Evolutionary conservation across 2,329 filamentous ascomycete genomes (phyloP).

Genomic region (Pseudogymnoascus sp.): DNA sequence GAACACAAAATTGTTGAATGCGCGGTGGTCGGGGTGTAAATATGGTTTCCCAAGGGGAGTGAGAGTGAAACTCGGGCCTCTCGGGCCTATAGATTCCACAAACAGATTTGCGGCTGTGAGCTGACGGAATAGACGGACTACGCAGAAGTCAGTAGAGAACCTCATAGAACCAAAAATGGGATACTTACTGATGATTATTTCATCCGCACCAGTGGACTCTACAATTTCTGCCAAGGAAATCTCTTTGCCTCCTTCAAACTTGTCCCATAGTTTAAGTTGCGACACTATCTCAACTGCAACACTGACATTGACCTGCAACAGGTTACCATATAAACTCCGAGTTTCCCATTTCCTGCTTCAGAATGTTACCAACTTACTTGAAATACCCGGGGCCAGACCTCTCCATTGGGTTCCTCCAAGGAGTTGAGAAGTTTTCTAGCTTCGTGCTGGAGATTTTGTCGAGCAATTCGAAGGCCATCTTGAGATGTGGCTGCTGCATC

Average conservation of each 20-base stretch:
- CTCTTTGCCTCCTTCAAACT: slow-evolving; percentile 17
- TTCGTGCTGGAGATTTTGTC: slow-evolving; percentile 17
- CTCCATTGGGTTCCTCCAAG: slow-evolving; percentile 19
- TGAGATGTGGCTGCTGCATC: slow-evolving; percentile 9
- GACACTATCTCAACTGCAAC: slow-evolving; percentile 18
- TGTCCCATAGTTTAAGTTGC: slow-evolving; percentile 15
- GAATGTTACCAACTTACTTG: slow-evolving; percentile 11
- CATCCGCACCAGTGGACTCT: slow-evolving; percentile 16
- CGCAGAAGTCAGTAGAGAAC: slow-evolving; percentile 2
- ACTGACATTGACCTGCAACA: slow-evolving; percentile 17
- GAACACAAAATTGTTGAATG: slow-evolving; percentile 19
- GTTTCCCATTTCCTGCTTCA: neutral
- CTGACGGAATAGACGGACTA: slow-evolving; percentile 17
- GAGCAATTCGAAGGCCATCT: slow-evolving; percentile 14
- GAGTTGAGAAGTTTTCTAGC: slow-evolving; percentile 18
- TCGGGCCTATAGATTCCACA: slow-evolving; percentile 10
- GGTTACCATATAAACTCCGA: neutral
- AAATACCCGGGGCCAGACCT: slow-evolving; percentile 20
- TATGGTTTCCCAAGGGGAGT: slow-evolving; percentile 17
- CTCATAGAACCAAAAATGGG: neutral
- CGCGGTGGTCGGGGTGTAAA: slow-evolving; percentile 15
- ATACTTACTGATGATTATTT: slow-evolving; percentile 19
- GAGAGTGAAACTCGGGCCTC: slow-evolving; percentile 12
- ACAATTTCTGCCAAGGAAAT: slow-evolving; percentile 16
- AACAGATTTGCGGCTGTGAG: slow-evolving; percentile 17